phyloP scores from a whole-genome alignment of 192 early-diverging fungal genomes.

The Backusella tarrabulga region DNA sequence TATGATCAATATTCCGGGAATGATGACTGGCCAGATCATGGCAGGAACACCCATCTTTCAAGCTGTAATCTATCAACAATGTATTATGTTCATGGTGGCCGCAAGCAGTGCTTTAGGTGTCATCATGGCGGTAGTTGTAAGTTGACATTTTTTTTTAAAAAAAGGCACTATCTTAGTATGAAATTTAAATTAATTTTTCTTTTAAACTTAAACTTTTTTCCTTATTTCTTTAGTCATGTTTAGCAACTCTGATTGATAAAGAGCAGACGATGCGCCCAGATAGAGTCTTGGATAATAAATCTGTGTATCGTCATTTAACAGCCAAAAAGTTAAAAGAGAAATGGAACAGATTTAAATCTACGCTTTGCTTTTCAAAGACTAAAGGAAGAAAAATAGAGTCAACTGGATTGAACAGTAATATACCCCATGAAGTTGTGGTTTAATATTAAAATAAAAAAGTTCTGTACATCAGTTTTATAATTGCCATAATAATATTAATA shows the following conservation, averaged over 20 bases:
- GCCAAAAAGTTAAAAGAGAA: background rate
- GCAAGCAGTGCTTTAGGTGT: constrained; percentile 68
- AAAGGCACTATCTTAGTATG: background rate
- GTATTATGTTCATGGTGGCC: constrained; percentile 86
- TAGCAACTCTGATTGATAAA: constrained; percentile 18
- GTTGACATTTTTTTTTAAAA: background rate
- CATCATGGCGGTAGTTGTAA: constrained; percentile 50
- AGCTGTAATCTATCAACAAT: constrained; percentile 80
- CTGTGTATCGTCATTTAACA: background rate
- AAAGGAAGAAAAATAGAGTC: constrained; percentile 2
- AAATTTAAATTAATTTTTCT: background rate
- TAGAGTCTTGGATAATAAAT: constrained; percentile 12
- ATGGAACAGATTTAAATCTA: background rate
- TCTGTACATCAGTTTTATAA: background rate
- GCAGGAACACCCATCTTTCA: constrained; percentile 79
- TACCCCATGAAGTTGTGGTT: background rate
- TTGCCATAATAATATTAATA: background rate
- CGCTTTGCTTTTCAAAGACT: background rate
- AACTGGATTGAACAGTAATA: constrained; percentile 1
- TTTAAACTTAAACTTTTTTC: background rate
- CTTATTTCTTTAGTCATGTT: constrained; percentile 16
- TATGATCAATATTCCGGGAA: constrained; percentile 83
- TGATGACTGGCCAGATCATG: constrained; percentile 88
- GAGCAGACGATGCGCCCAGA: constrained; percentile 17
- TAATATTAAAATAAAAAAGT: background rate